Evolutionary conservation across 352 stramenopile species (phyloP).

Genomic region (Globisporangium perplexum): DNA sequence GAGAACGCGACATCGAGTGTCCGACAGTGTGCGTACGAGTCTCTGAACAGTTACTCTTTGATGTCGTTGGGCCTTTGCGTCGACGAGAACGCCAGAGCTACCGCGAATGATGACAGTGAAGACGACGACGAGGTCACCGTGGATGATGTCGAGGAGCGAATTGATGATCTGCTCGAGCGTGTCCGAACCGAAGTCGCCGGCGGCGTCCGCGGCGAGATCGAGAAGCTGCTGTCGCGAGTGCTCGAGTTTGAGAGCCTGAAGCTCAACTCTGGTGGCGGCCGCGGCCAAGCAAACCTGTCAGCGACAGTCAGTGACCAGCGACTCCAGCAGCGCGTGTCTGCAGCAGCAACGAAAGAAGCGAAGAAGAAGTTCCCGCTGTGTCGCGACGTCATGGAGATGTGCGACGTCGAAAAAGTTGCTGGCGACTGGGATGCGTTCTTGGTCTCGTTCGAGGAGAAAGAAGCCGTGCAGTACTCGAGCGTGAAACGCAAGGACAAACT

Average conservation of each 20-base stretch:
- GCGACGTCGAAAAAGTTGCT: constrained; percentile 2
- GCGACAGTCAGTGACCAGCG: constrained; percentile 22
- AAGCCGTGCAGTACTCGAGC: constrained; percentile 23
- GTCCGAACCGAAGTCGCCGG: constrained; percentile 30
- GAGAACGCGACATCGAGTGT: constrained; percentile 28
- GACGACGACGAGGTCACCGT: constrained; percentile 22
- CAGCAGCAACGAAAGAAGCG: constrained; percentile 50
- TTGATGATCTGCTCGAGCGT: constrained; percentile 33
- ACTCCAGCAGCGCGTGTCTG: constrained; percentile 28
- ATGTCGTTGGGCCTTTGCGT: constrained; percentile 35
- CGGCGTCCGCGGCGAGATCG: constrained; percentile 29
- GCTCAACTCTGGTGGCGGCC: constrained; percentile 28
- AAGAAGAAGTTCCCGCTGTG: constrained; percentile 34
- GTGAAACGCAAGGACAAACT: constrained; percentile 49
- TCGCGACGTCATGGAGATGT: constrained; percentile 19
- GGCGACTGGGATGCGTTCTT: constrained; percentile 34
- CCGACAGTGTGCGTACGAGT: constrained; percentile 31
- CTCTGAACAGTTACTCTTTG: constrained; percentile 41
- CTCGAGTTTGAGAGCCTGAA: constrained; percentile 33
- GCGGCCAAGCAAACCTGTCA: constrained; percentile 24
- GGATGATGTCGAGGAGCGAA: constrained; percentile 39
- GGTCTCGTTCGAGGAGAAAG: constrained; percentile 33
- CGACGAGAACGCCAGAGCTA: neutral
- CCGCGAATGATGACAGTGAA: constrained; percentile 21
- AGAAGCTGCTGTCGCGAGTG: constrained; percentile 30